Evolutionary conservation across 1,284 basidiomycete species (phyloP), one percentile per base, ranked within the genome.

Genomic region (Puccinia hordei): DNA sequence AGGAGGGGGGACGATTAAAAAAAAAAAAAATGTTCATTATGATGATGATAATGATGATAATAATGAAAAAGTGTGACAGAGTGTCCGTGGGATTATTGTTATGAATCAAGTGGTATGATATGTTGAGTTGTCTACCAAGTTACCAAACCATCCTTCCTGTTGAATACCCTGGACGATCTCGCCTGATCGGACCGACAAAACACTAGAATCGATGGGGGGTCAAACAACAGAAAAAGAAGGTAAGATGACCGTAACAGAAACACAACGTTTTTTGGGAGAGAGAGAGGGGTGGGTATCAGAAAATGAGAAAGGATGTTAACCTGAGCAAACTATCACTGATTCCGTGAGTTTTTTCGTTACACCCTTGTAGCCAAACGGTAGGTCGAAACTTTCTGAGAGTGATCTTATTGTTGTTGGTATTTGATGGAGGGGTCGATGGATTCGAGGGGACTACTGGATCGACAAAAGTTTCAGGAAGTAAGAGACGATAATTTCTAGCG

Each of bases 281-380:
- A 30, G 33, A 61, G 33, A 13, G 35, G 13, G n/a, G 19, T n/a
- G n/a, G n/a, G n/a, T n/a, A n/a, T n/a, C n/a, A n/a, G n/a, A 19
- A 61, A 35, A 27, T 27, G 33, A 61, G 33, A 13, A 61, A 27
- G n/a, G 19, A 41, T 44, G 3, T 33, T 57, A 57, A 59, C 71
- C 89, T 90, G 79, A 90, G 83, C 38, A 90, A 83, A 13, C 89
- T 89, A 82, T 90, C 90, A 82, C 88, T 89, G 73, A 90, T 85
- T 0, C 89, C 89, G 84, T 90, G 90, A 6, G 89, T 89, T 55
- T 86, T 85, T 83, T 90, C 89, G 77, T 88, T 88, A 61, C 88
- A 87, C 35, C 89, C 90, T 83, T 90, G 90, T 22, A 90, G 83
- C 83, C 90, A 90, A 13, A 90, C 85, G 22, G 87, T 85, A 2